phyloP scores from a whole-genome alignment of 805 yeast genomes.

The Candida pseudofarinosa region DNA sequence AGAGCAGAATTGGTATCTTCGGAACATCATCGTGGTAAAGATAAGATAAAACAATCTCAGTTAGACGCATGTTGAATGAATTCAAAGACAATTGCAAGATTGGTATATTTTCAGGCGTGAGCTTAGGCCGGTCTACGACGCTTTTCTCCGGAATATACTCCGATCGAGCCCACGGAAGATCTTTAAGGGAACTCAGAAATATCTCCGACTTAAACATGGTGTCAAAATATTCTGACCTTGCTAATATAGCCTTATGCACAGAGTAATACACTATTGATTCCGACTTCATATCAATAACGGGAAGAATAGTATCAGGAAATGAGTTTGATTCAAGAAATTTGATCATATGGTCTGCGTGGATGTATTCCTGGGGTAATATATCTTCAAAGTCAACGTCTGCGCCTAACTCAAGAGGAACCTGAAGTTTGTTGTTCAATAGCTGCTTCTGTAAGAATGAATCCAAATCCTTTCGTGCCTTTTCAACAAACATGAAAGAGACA shows the following conservation, averaged over 20 bases:
- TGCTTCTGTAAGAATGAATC: constrained; percentile 19
- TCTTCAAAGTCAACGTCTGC: constrained; percentile 31
- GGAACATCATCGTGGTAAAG: constrained; percentile 56
- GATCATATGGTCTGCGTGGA: constrained; percentile 18
- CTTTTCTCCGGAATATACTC: constrained; percentile 4
- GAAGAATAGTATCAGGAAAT: constrained; percentile 47
- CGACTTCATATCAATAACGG: constrained; percentile 25
- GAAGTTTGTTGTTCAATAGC: constrained; percentile 18
- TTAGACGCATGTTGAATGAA: constrained; percentile 21
- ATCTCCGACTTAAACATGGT: constrained; percentile 54
- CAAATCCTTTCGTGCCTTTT: constrained; percentile 32
- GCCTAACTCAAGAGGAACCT: constrained; percentile 9
- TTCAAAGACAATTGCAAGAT: constrained; percentile 12
- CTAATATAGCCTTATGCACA: constrained; percentile 56
- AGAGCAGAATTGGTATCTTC: constrained; percentile 44
- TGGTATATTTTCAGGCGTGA: constrained; percentile 9
- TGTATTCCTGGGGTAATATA: constrained; percentile 14
- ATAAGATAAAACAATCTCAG: constrained; percentile 50
- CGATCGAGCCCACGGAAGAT: constrained; percentile 12
- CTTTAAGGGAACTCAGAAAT: constrained; percentile 13
- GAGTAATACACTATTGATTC: constrained; percentile 47
- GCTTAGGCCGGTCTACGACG: constrained; percentile 12
- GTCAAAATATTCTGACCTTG: constrained; percentile 60
- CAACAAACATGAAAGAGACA: constrained; percentile 27
- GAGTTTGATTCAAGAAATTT: constrained; percentile 18